Evolutionary conservation across 192 early-diverging fungal species (phyloP), one percentile per base, ranked within the genome.

Genomic region (Mortierella claussenii): DNA sequence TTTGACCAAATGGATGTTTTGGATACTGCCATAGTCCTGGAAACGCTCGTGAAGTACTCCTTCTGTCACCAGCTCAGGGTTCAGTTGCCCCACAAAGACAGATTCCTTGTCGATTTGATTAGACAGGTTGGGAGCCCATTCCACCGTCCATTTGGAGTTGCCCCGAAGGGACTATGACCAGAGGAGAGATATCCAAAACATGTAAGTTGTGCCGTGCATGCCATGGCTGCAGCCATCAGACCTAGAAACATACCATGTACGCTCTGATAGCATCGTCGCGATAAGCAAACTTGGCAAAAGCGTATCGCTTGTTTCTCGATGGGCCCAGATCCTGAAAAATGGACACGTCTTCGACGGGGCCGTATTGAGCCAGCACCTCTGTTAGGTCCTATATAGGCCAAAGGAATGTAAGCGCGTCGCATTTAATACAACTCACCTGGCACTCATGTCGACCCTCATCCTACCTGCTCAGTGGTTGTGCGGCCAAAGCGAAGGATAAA

Each of bases 251-350:
- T 75, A 87, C 89, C 68, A 87, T 42, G 55, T 79, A 90, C 4
- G 91, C 89, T 21, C 78, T 80, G 42, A 92, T 90, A 21, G 90
- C 92, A 65, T 92, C 92, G 52, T 91, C 89, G 4, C 92, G 68
- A 57, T 87, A 91, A 13, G 82, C 66, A 30, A 84, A 94, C 68
- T 91, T 91, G 13, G 90, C 85, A 66, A 94, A 92, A 1, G 86
- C 90, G 59, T 86, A 85, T 23, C 87, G 82, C 34, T 79, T 88
- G 33, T 65, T 53, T 12, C 59, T 55, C 0, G 21, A 23, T 26
- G 70, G 85, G 11, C 79, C 59, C 24, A 64, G 67, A 34, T 84
- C 79, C 32, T 81, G 69, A 12, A 85, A 65, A 26, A 91, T 61
- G 21, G 84, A 85, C 5, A 92, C 63, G 21, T 92, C 86, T 78